Evolutionary conservation across 441 rosid genomes (phyloP), one percentile per base, ranked within the genome.

Genomic region (Arabidopsis lyrata): DNA sequence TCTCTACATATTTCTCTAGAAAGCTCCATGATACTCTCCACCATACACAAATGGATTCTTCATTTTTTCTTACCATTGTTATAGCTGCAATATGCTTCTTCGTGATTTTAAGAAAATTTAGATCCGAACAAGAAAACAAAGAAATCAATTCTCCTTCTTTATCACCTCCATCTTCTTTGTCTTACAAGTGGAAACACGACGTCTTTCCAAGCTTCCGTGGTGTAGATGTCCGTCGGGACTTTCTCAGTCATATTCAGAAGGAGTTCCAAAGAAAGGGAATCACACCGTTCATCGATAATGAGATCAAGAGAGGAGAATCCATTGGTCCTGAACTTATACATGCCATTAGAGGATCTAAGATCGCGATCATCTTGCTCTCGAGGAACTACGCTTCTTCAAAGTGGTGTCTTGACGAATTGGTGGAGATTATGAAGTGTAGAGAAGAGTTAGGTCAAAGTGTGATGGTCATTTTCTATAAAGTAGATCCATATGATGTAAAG

Each of bases 191-290:
- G 48, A 44, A 2, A 13, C 48, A 44, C 3, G 8, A 44, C 1
- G 48, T 44, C 18, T 44, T 44, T 44, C 48, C 48, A n/a, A 44
- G 48, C 18, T 44, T 44, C 48, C 48, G 48, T 13, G 48, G 48
- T 0, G 48, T 14, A 14, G 48, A 44, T 44, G 48, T 44, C 8
- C 18, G 48, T 0, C 15, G 8, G n/a, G 16, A 44, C 18, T 44
- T 44, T 44, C 18, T 44, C 8, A 42, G 48, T 5, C 48, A 42
- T n/a, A 42, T 45, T 45, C 20, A 45, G 1, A 41, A 41, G 47
- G 47, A 41, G 47, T 41, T 41, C 3, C 47, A 14, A 41, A 41
- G 47, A 41, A 41, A 41, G 3, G 47, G 47, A 41, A 41, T 41
- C 47, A 41, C 15, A 12, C 48, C 18, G 2, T 44, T 44, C 9